These are phyloP conservation scores for Pseudogymnoascus sp. DNA, from an alignment of 2,329 filamentous ascomycete genomes.

Conservation along the genomic window DNA sequence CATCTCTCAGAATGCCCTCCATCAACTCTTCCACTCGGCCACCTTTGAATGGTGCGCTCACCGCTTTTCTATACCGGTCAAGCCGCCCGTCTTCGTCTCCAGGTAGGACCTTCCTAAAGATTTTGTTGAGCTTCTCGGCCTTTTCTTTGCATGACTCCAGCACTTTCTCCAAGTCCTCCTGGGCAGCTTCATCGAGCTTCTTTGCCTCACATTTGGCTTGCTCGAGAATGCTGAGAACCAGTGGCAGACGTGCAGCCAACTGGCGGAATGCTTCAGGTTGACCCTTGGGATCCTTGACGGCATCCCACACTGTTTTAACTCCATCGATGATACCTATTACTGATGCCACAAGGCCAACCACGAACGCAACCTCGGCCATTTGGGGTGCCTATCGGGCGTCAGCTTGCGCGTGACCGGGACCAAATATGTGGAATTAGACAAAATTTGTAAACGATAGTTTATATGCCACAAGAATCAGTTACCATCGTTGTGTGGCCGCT, in stretches of 20 bases:
- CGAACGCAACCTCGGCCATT: conserved; percentile 15
- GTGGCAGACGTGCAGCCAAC: conserved; percentile 18
- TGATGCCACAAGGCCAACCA: conserved; percentile 17
- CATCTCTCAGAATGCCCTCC: conserved; percentile 20
- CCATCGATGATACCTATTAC: conserved; percentile 19
- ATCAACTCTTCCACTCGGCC: conserved; percentile 19
- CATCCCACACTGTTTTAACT: conserved; percentile 19
- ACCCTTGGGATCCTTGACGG: conserved; percentile 17
- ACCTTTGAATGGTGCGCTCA: conserved; percentile 15
- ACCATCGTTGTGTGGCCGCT: background rate
- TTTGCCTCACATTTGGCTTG: conserved; percentile 13
- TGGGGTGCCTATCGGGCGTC: conserved; percentile 11
- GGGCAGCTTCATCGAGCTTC: conserved; percentile 5
- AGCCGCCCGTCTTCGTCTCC: conserved; percentile 18
- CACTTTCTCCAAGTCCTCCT: conserved; percentile 13
- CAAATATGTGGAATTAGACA: background rate
- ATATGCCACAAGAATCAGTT: background rate
- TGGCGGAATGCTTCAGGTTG: conserved; percentile 20
- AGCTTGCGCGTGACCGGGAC: background rate
- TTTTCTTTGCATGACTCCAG: conserved; percentile 18
- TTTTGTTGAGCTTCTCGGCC: conserved; percentile 17
- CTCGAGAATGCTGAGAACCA: conserved; percentile 16
- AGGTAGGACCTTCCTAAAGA: conserved; percentile 18
- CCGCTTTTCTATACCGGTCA: conserved; percentile 20
- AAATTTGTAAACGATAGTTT: background rate